phyloP scores from a whole-genome alignment of 2,329 filamentous ascomycete species.

The Kalmusia sp. region DNA sequence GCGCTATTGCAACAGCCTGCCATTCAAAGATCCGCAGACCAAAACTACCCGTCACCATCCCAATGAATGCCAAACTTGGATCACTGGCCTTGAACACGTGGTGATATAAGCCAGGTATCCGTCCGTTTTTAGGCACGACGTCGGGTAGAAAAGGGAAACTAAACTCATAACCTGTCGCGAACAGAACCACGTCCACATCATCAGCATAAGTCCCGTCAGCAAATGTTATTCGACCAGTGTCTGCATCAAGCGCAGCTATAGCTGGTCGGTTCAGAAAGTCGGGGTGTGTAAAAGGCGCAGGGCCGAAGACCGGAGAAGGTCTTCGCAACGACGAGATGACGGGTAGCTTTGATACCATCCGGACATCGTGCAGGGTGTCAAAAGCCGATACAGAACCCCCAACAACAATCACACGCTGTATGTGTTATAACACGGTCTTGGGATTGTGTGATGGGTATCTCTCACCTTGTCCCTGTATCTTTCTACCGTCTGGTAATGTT shows the following conservation, averaged over 20 bases:
- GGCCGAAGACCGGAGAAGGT: neutral
- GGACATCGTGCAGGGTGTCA: neutral
- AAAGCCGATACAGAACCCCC: neutral
- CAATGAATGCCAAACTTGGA: neutral
- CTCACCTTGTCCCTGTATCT: neutral
- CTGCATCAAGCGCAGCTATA: neutral
- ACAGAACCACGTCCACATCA: neutral
- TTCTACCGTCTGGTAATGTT: constrained; percentile 6
- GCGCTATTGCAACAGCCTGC: neutral
- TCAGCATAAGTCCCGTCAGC: neutral
- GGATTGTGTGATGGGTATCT: neutral
- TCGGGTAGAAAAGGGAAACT: neutral
- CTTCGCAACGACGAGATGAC: neutral
- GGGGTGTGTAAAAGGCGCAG: neutral
- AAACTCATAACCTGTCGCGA: neutral
- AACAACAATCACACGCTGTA: neutral
- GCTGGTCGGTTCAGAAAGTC: neutral
- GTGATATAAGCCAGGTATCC: neutral
- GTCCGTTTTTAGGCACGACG: neutral
- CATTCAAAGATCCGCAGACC: constrained; percentile 1
- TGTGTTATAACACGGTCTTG: neutral
- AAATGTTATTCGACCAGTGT: neutral
- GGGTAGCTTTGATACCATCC: neutral
- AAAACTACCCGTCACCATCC: neutral
- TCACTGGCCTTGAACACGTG: neutral